phyloP scores from a whole-genome alignment of 495 filamentous ascomycete species.

The Parathielavia appendiculata region DNA sequence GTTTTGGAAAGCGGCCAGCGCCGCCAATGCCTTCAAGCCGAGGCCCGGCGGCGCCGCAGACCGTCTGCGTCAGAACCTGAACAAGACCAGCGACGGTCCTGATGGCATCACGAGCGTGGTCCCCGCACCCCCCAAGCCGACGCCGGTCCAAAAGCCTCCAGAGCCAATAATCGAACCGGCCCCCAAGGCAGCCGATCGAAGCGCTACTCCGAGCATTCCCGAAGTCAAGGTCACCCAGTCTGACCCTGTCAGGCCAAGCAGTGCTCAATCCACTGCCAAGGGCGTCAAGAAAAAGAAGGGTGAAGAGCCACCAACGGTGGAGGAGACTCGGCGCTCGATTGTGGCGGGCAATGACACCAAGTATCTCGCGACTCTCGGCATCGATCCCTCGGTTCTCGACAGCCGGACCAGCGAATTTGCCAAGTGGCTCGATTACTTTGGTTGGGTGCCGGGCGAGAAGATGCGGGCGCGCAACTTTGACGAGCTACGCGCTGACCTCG shows the following conservation, averaged over 20 bases:
- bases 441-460: slow-evolving; percentile 73
- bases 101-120: slow-evolving; percentile 87
- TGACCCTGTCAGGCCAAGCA: slow-evolving; percentile 32
- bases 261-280: slow-evolving; percentile 39
- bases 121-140: slow-evolving; percentile 60
- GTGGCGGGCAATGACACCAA: slow-evolving; percentile 69
- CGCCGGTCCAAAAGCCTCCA: slow-evolving; percentile 27
- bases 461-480: slow-evolving; percentile 69
- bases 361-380: slow-evolving; percentile 70
- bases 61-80: slow-evolving; percentile 53
- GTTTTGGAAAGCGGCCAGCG: slow-evolving; percentile 79
- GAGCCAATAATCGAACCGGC: slow-evolving; percentile 25
- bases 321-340: slow-evolving; percentile 50
- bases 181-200: slow-evolving; percentile 30
- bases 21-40: slow-evolving; percentile 77
- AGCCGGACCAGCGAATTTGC: slow-evolving; percentile 63
- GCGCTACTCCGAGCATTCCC: slow-evolving; percentile 35
- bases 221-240: slow-evolving; percentile 49
- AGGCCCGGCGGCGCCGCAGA: slow-evolving; percentile 77
- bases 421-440: slow-evolving; percentile 75
- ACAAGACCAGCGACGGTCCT: slow-evolving; percentile 56
- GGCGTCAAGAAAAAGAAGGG: slow-evolving; percentile 30
- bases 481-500: slow-evolving; percentile 73
- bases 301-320: slow-evolving; percentile 32
- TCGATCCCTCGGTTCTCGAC: slow-evolving; percentile 65